Conservation (phyloP, 768 basidiomycete species). For the Lanmaoa pseudosensibilis region DNA sequence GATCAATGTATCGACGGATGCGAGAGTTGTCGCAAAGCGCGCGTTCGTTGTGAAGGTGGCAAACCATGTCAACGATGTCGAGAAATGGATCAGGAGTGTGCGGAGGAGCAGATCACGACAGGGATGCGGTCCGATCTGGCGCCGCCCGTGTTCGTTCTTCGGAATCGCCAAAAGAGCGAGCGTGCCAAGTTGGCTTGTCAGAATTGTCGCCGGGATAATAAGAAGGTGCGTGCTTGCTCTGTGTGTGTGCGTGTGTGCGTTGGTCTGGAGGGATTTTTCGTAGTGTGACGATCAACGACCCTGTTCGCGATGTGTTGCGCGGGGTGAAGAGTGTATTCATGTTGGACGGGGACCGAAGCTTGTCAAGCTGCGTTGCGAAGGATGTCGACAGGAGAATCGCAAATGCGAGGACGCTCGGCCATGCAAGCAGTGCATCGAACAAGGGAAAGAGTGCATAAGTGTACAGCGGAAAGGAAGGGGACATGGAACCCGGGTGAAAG, state of each 20-base stretch:
- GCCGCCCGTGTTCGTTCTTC: constrained; percentile 23
- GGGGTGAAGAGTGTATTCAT: constrained; percentile 56
- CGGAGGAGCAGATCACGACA: constrained; percentile 39
- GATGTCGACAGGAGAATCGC: constrained; percentile 54
- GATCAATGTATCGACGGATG: constrained; percentile 64
- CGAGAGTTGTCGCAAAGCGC: constrained; percentile 54
- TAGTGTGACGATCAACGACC: constrained; percentile 67
- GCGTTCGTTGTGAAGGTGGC: constrained; percentile 43
- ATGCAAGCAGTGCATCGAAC: constrained; percentile 51
- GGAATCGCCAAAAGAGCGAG: constrained; percentile 41
- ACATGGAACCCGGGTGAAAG: constrained; percentile 60
- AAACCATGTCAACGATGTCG: constrained; percentile 38
- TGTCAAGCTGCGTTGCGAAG: constrained; percentile 59
- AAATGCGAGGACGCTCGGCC: constrained; percentile 61
- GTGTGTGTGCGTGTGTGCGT: background rate
- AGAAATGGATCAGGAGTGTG: constrained; percentile 43
- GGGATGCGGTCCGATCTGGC: constrained; percentile 25
- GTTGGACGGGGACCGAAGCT: constrained; percentile 56
- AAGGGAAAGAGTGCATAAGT: constrained; percentile 47
- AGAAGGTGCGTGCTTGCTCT: constrained; percentile 45
- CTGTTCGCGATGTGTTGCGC: constrained; percentile 56
- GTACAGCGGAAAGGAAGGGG: constrained; percentile 54
- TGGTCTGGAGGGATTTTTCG: background rate
- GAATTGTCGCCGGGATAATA: constrained; percentile 62
- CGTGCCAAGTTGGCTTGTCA: constrained; percentile 60